Evolutionary conservation across 2,329 filamentous ascomycete species (phyloP), one percentile per base, ranked within the genome.

Genomic region (Phialocephala sp.): DNA sequence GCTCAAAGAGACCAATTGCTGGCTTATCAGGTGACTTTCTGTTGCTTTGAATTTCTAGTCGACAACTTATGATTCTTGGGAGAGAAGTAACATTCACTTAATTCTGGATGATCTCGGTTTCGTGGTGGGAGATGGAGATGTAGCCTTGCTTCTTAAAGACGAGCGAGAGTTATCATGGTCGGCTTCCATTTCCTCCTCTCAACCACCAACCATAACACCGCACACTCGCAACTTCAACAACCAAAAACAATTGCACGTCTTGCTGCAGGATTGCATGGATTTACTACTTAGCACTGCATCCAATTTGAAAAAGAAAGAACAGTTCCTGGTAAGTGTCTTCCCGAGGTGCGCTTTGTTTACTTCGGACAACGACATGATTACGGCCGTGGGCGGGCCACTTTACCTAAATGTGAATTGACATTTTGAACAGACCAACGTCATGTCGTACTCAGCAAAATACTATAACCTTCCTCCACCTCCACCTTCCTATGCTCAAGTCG

Each of bases 341-440:
- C 45, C 45, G 45, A n/a, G 22, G 8, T 2, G n/a, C 45, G 45
- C n/a, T 50, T 50, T 50, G 45, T 50, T 50, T 50, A 50, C 45
- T 22, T 50, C 45, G 45, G 45, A 11, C 45, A 20, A 50, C n/a
- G n/a, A 50, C 45, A 50, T 2, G 11, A 22, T 50, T 22, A 22
- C n/a, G 18, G n/a, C 20, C 4, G 8, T 50, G 8, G 8, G 45
- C n/a, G 4, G n/a, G n/a, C 45, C n/a, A 50, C 4, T 50, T 4
- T 11, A 24, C 41, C 11, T 43, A n/a, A 14, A 50, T 11, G 22
- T 24, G 11, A 22, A 11, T 50, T 50, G 12, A 50, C 45, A n/a
- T 14, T 6, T 50, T 20, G 45, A 50, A 50, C 20, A 50, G 45
- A 24, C 11, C 6, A 11, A 50, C 45, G 12, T 50, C 9, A 50